These are phyloP conservation scores for Claviceps monticola DNA, from an alignment of 2,329 filamentous ascomycete species.

Conservation along the genomic window DNA sequence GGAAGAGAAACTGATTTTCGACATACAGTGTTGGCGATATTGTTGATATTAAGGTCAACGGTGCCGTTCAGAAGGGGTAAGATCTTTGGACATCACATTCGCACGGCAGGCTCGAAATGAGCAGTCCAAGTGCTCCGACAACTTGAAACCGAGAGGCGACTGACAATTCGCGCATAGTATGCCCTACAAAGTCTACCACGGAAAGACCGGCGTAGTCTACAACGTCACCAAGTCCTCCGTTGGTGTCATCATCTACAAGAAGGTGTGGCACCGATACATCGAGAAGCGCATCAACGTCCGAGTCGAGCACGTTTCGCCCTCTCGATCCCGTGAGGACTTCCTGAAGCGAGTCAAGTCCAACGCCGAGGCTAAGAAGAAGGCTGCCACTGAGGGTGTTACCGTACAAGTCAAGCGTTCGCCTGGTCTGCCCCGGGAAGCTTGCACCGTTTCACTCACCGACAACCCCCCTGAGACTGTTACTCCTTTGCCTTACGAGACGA, in stretches of 20 bases:
- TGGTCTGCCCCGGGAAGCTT: conserved; percentile 62
- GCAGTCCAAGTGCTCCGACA: background rate
- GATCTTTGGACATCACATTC: conserved; percentile 15
- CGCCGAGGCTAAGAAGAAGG: conserved; percentile 81
- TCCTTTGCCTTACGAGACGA: conserved; percentile 93
- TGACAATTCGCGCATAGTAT: conserved; percentile 47
- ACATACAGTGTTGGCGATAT: conserved; percentile 77
- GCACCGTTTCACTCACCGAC: conserved; percentile 66
- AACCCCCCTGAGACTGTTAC: conserved; percentile 83
- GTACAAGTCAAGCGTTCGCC: conserved; percentile 91
- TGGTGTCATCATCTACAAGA: conserved; percentile 98
- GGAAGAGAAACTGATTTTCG: conserved; percentile 26
- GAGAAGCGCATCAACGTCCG: conserved; percentile 99
- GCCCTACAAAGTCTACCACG: conserved; percentile 99
- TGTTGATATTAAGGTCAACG: conserved; percentile 97
- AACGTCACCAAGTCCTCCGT: conserved; percentile 98
- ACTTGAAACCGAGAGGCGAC: conserved; percentile 7
- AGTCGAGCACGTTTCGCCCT: conserved; percentile 91
- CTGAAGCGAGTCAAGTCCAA: conserved; percentile 92
- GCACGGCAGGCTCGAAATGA: background rate
- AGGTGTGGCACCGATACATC: conserved; percentile 98
- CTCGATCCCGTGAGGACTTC: conserved; percentile 94
- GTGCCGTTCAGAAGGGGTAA: conserved; percentile 96
- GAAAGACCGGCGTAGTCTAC: conserved; percentile 96
- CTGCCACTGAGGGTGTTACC: conserved; percentile 76